Evolutionary conservation across 108 stramenopile species (phyloP).

Genomic region (Aurantiochytrium sp.): DNA sequence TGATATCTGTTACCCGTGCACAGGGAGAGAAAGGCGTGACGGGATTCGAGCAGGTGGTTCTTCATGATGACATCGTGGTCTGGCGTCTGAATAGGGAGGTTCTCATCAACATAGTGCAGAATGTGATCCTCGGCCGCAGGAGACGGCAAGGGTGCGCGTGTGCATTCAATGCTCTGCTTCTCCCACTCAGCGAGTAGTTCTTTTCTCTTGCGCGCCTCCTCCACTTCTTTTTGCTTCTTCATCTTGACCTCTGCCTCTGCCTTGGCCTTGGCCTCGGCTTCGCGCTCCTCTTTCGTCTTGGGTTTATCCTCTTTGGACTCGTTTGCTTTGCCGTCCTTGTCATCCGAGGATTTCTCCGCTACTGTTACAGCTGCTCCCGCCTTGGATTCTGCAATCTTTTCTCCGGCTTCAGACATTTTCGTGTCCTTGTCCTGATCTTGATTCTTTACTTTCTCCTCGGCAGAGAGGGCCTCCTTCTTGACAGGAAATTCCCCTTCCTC

Average conservation of each 20-base stretch:
- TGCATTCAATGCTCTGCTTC: neutral
- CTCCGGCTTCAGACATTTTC: too few relatives aligned
- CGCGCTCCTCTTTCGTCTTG: neutral
- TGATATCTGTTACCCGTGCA: constrained; percentile 96
- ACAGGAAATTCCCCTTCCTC: too few relatives aligned
- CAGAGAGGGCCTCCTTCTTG: neutral
- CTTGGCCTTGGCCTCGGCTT: neutral
- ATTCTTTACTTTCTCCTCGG: neutral
- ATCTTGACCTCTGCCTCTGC: constrained; percentile 42
- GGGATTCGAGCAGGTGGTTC: constrained; percentile 71
- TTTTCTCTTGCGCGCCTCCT: constrained; percentile 67
- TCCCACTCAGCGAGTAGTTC: constrained; percentile 44
- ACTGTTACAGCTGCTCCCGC: too few relatives aligned
- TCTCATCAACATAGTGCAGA: constrained; percentile 3
- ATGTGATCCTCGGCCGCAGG: neutral
- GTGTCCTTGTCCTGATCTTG: too few relatives aligned
- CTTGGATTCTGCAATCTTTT: too few relatives aligned
- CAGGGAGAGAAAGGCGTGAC: constrained; percentile 78
- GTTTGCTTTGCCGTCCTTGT: neutral
- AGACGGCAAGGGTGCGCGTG: neutral
- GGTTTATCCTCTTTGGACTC: neutral
- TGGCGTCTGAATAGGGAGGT: neutral
- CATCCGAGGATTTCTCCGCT: neutral
- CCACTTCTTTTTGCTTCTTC: constrained; percentile 42
- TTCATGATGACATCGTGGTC: constrained; percentile 65